Conservation (phyloP, 352 stramenopile genomes). For the Pythium phragmiticola region DNA sequence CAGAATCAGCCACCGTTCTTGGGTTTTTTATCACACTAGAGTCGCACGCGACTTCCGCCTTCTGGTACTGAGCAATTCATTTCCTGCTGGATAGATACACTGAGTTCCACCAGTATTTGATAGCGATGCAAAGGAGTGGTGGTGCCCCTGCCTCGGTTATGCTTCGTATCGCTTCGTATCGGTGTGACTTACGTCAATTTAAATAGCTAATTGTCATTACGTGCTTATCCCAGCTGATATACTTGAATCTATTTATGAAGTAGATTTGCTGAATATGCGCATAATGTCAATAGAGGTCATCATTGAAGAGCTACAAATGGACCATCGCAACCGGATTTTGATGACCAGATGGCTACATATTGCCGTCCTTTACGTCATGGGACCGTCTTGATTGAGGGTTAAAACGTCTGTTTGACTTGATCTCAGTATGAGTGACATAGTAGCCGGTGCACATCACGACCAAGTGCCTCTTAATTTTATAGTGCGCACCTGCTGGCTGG, state of each 20-base stretch:
- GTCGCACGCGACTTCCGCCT: background rate
- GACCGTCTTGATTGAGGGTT: background rate
- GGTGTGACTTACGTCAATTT: too few relatives aligned
- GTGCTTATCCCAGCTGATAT: too few relatives aligned
- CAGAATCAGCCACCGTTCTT: background rate
- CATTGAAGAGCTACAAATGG: background rate
- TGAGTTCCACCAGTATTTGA: background rate
- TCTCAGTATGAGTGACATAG: background rate
- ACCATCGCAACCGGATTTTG: constrained; percentile 7
- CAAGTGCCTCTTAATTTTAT: background rate
- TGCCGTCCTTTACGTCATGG: constrained; percentile 2
- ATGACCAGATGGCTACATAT: constrained; percentile 8
- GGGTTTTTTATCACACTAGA: background rate
- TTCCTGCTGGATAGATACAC: background rate
- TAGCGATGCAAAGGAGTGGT: background rate
- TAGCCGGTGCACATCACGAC: background rate
- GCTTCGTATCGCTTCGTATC: background rate
- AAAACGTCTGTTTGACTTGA: background rate
- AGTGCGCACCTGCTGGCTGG: background rate
- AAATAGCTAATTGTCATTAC: background rate
- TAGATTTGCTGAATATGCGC: background rate
- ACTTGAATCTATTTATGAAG: too few relatives aligned
- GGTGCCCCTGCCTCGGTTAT: background rate
- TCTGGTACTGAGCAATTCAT: background rate
- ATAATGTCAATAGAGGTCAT: background rate